Evolutionary conservation across 352 stramenopile species (phyloP), one percentile per base, ranked within the genome.

Genomic region (Phytophthora sp.): DNA sequence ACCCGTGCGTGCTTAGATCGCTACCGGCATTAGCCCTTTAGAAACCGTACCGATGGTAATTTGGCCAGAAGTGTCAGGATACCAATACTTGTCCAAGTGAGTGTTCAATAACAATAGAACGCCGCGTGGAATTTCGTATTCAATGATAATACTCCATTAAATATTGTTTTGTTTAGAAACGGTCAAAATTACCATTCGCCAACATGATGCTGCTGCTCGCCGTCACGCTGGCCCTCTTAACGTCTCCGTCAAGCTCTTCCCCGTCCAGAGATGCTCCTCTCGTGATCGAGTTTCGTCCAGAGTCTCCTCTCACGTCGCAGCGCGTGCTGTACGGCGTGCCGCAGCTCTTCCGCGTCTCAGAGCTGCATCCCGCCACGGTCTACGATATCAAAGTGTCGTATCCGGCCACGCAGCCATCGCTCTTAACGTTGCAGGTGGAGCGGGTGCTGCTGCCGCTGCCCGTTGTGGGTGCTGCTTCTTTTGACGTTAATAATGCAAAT

Each of bases 351-450:
- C 79, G 74, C 49, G 63, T 90, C n/a, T 68, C 69, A 29, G 63
- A 78, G 11, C 71, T 93, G 11, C 64, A 81, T 4, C 70, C 76
- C 0, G 20, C 23, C 59, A 72, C 62, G 13, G 74, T 88, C 16
- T 93, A 91, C 71, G 83, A 91, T 58, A 72, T 93, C 64, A 93
- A 93, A 72, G 74, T 93, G 52, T 93, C 84, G 63, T 93, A 90
- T 38, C 71, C 79, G 3, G 80, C 84, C 3, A 81, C 80, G 6
- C 57, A 87, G 18, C 84, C 84, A 2, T 89, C 81, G 1, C 35
- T 68, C 1, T 90, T 93, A 58, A 57, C 59, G 3, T 60, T 93
- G 15, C 71, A 84, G 23, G 61, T 88, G 30, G 71, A 77, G 56
- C 71, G 69, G 6, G 59, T 89, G 31, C 23, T 87, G 18, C 41